Conservation (phyloP, 208 protist genomes). For the Acanthamoeba castellanii region DNA sequence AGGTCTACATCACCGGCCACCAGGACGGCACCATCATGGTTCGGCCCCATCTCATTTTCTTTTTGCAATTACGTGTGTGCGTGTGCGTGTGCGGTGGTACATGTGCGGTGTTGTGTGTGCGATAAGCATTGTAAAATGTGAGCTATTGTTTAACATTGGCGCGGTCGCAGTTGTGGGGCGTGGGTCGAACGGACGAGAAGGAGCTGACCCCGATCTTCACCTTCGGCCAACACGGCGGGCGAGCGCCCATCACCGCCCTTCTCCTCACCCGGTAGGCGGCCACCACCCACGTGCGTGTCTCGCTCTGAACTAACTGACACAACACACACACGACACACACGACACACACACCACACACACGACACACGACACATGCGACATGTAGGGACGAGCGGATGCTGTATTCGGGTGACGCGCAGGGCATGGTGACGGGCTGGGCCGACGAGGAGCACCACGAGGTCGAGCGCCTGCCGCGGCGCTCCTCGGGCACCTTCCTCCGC, state of each 20-base stretch:
- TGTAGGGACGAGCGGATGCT: slow-evolving; percentile 26
- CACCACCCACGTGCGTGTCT: neutral
- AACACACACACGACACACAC: too few species aligned
- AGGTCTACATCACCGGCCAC: slow-evolving; percentile 62
- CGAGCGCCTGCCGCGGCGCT: neutral
- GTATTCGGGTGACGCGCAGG: slow-evolving; percentile 28
- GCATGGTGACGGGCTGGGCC: slow-evolving; percentile 20
- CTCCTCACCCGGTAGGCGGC: neutral
- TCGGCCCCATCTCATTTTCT: neutral
- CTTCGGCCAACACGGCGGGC: neutral
- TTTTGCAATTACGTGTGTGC: neutral
- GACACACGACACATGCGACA: too few species aligned
- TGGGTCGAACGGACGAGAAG: neutral
- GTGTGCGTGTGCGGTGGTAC: too few species aligned
- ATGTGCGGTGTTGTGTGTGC: too few species aligned
- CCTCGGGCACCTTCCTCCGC: neutral
- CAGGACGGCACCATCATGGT: slow-evolving; percentile 63
- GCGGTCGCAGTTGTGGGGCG: neutral
- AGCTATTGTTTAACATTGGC: neutral
- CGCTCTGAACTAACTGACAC: neutral
- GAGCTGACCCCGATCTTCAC: neutral
- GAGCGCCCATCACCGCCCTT: neutral
- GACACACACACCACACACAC: too few species aligned
- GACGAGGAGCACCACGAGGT: slow-evolving; percentile 49
- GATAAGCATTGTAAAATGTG: neutral